These are phyloP conservation scores for Russula olivacea DNA, from an alignment of 768 basidiomycete species.

Conservation along the genomic window DNA sequence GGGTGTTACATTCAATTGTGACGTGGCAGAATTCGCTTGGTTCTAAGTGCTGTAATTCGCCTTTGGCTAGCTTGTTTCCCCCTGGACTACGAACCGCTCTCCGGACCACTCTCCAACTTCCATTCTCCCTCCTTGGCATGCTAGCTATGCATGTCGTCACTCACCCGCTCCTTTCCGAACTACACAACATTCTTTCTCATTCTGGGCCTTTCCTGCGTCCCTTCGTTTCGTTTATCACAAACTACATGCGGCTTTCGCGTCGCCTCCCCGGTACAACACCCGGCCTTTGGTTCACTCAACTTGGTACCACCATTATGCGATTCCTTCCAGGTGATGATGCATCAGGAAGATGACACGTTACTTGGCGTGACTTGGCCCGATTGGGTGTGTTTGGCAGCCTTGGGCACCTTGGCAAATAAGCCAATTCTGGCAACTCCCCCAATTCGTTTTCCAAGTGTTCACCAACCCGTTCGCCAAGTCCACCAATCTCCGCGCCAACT, in stretches of 20 bases:
- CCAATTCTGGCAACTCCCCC: too few relatives aligned
- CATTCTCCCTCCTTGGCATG: conserved; percentile 50
- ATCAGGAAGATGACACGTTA: too few relatives aligned
- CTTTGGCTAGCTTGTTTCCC: conserved; percentile 62
- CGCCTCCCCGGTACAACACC: conserved; percentile 49
- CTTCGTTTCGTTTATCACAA: conserved; percentile 47
- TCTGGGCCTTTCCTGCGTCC: conserved; percentile 42
- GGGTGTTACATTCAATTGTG: conserved; percentile 26
- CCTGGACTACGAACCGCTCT: conserved; percentile 36
- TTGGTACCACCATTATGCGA: conserved; percentile 48
- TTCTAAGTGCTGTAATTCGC: conserved; percentile 47
- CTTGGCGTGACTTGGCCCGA: too few relatives aligned
- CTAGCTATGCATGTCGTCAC: conserved; percentile 45
- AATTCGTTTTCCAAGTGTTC: too few relatives aligned
- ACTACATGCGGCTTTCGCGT: conserved; percentile 55
- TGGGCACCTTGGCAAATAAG: too few relatives aligned
- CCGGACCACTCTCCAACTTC: conserved; percentile 52
- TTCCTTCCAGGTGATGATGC: conserved; percentile 79
- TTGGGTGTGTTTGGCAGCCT: too few relatives aligned
- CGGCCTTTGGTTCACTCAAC: conserved; percentile 65
- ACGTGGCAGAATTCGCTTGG: conserved; percentile 34
- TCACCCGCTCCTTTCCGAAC: conserved; percentile 47
- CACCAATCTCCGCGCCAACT: too few relatives aligned
- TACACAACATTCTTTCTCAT: conserved; percentile 27
- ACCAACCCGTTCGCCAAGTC: too few relatives aligned